Base-by-base conservation (phyloP, 2,329 filamentous ascomycete species). In the Exophiala bonariae region DNA sequence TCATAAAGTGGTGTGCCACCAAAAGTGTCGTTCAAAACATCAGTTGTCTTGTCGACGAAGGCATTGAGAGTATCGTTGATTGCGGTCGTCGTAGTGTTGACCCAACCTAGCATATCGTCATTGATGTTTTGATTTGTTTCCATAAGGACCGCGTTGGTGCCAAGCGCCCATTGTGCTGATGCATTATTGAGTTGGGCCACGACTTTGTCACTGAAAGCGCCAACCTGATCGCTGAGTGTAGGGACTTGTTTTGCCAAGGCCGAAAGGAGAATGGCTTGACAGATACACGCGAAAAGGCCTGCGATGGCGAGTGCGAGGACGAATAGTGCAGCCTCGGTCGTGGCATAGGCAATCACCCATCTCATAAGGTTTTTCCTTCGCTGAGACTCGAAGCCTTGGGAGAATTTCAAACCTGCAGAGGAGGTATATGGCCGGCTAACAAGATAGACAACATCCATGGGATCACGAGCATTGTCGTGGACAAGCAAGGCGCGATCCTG, bases 401-500 rank as follows among this genome's bases (percentile, higher is more conserved):
- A 54, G 8, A 57, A 11, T 68, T 80, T 85, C 64, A 96, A 79
- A 32, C 91, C 92, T 20, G 79, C 71, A 2, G 77, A 77, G 1
- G 89, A 81, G 1, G 89, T 88, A 59, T 85, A 82, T 1, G 92
- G 90, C 17, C 89, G 82, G 26, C 89, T 91, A 23, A 86, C 83
- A 57, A 96, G 86, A 69, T 96, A 95, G 33, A 95, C 81, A 28
- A 91, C 83, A 63, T 97, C 92, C 77, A 96, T 83, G 1, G 86
- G 80, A 61, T 97, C 90, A 63, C 83, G 83, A 22, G 81, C 79
- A 45, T 85, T 75, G 56, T 79, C 73, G 36, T 77, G 73, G 57
- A 95, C 78, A 23, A 90, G 74, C 45, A 76, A 72, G 17, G 87
- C 81, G 49, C 85, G 83, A 56, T 84, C 74, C 65, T 85, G 80